These are phyloP conservation scores for Chlorella sp. DNA, from an alignment of 139 green algal species.

Conservation along the genomic window DNA sequence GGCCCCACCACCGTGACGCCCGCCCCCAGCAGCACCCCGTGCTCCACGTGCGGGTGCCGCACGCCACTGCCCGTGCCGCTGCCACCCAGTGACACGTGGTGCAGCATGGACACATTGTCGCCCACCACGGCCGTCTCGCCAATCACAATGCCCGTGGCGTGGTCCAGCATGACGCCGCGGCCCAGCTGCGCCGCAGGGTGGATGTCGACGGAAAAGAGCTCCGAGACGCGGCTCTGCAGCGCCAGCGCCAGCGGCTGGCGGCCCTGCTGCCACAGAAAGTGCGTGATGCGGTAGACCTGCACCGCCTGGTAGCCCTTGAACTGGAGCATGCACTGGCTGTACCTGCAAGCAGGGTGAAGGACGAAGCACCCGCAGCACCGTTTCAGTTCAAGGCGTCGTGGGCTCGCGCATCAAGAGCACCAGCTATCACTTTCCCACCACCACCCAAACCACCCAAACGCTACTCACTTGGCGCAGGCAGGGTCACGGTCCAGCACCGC, in stretches of 20 bases:
- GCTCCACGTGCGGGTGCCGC: conserved; percentile 35
- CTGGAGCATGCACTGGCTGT: conserved; percentile 79
- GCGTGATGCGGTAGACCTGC: conserved; percentile 75
- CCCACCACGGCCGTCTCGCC: conserved; percentile 91
- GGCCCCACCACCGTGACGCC: conserved; percentile 79
- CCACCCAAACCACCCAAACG: too few relatives aligned
- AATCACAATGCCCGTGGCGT: conserved; percentile 91
- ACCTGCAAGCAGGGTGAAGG: conserved; percentile 20
- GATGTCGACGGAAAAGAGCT: conserved; percentile 83
- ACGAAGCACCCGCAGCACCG: too few relatives aligned
- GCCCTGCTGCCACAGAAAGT: conserved; percentile 60
- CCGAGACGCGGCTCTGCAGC: conserved; percentile 62
- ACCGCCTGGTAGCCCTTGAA: conserved; percentile 96
- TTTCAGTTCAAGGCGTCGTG: too few relatives aligned
- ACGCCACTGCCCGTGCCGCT: conserved; percentile 66
- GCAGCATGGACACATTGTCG: conserved; percentile 93
- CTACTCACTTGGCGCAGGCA: conserved; percentile 71
- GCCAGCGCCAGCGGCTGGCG: conserved; percentile 60
- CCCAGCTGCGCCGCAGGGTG: conserved; percentile 82
- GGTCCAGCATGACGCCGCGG: conserved; percentile 83
- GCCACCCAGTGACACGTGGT: conserved; percentile 93
- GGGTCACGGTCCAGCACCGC: conserved; percentile 48
- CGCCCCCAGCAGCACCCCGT: conserved; percentile 84
- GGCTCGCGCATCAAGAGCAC: too few relatives aligned
- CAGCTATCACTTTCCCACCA: too few relatives aligned